These are phyloP conservation scores for Euclidium syriacum DNA, from an alignment of 345 rosid genomes.

Conservation along the genomic window DNA sequence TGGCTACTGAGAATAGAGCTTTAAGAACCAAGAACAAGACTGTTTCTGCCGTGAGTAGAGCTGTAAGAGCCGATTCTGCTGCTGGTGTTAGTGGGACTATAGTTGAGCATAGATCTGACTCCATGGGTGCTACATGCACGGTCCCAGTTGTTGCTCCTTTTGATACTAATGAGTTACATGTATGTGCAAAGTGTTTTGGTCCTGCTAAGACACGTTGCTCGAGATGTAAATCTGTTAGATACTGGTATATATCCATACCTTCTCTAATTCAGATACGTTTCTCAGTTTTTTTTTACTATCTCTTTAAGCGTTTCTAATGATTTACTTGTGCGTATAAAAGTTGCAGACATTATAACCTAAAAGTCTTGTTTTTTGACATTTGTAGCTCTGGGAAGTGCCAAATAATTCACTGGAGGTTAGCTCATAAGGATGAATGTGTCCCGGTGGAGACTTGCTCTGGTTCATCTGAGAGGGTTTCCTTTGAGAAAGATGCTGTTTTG, in stretches of 20 bases:
- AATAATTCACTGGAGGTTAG: conserved; percentile 89
- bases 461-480: conserved; percentile 37
- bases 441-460: conserved; percentile 37
- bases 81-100: conserved; percentile 15
- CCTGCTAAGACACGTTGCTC: conserved; percentile 87
- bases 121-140: conserved; percentile 35
- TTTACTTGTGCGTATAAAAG: neutral
- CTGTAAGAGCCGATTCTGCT: conserved; percentile 9
- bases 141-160: conserved; percentile 39
- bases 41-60: conserved; percentile 1
- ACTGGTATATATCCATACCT: conserved; percentile 47
- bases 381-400: conserved; percentile 93
- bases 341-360: neutral
- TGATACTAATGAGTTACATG: conserved; percentile 44
- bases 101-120: conserved; percentile 5
- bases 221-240: conserved; percentile 77
- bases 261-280: neutral
- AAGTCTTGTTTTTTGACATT: conserved; percentile 1
- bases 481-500: conserved; percentile 37
- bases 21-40: conserved; percentile 9
- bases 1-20: conserved; percentile 13
- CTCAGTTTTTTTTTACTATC: neutral
- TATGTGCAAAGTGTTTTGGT: conserved; percentile 66
- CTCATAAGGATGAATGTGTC: conserved; percentile 67
- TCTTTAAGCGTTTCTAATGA: neutral